Base-by-base conservation (phyloP, 805 yeast genomes). In the Ogataea trehaloabstinens region DNA sequence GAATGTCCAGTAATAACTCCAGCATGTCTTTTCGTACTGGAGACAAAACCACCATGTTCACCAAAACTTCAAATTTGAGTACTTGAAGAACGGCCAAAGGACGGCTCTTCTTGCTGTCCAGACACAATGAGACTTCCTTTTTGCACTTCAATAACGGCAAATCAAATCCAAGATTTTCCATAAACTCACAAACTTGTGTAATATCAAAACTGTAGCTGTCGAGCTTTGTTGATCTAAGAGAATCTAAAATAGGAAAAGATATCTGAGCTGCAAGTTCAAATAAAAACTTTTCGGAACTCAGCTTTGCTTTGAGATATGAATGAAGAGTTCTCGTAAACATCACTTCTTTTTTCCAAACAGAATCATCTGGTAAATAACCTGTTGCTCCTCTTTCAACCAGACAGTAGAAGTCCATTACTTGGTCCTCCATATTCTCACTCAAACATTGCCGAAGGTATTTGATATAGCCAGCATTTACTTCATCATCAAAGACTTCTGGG, bases 361-460 rank as follows among this genome's bases (percentile, higher is more conserved):
- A 31, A 13, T 32, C 24, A 15, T 24, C 27, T 2, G 24, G 30
- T 1, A 21, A 27, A 4, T 19, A 15, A 4, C 5, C 24, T 7
- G 31, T 21, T 4, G 47, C 48, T 1, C 52, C 53, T 3, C 27
- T 28, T 2, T 15, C 22, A 7, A 33, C 38, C 4, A 52, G 41
- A 19, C 40, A 37, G 32, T 46, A 45, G 15, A 45, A 44, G 28
- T 51, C 56, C 7, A 30, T 7, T 5, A 48, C 29, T 28, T 38
- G 38, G 20, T 45, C 41, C 12, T 34, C 42, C 12, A 41, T 34
- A 8, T 42, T 34, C 10, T 34, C 34, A 25, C 37, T 21, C 12
- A 52, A 27, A 10, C 34, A 31, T 13, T 38, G 33, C 6, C 41
- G 38, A 8, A 51, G 17, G n/a, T 40, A 27, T 16, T 44, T 37